Evolutionary conservation across 106 monocot genomes (phyloP), one percentile per base, ranked within the genome.

Genomic region (Chionographis japonica): DNA sequence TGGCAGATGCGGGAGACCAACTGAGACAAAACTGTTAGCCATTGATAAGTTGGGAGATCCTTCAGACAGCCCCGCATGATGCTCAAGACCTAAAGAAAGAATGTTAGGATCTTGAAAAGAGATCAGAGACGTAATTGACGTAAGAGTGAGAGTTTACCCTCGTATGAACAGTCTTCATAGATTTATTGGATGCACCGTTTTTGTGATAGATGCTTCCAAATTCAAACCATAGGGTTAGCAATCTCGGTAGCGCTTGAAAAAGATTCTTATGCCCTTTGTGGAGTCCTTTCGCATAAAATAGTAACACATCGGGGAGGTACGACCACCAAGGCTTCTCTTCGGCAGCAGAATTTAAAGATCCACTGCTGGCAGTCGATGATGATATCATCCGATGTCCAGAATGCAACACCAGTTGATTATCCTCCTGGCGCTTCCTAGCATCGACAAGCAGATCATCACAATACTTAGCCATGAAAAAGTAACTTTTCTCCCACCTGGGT

Each of bases 311-410:
- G 42, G 92, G 85, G 68, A 98, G 98, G 65, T 83, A 74, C 71
- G 85, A 69, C 92, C 98, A 98, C 98, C 98, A 98, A 20, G 82
- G 86, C 75, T 90, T 90, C 74, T 93, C 95, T 60, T 98, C 92
- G 40, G 71, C 52, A 19, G 62, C 51, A 39, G 72, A 14, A 72
- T 54, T 77, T 14, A 78, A 61, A 41, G 74, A 55, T 63, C 77
- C 63, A 78, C 69, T 63, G 65, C 68, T 66, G 56, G 56, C 65
- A 79, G 81, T 13, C 62, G 89, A 66, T 27, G 27, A 27, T 27
- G 27, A 27, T 27, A 27, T 27, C 27, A 27, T 27, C 27, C 27
- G 27, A 27, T 27, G 27, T 37, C 72, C 78, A 50, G 75, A 61
- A 60, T 52, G 66, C 38, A 66, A 68, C 20, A 54, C 67, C 36